A percentile compares a stretch with the other conserved stretches of the same genome.
phyloP scores from a whole-genome alignment of 345 rosid species.

The Pseudoturritis turrita region DNA sequence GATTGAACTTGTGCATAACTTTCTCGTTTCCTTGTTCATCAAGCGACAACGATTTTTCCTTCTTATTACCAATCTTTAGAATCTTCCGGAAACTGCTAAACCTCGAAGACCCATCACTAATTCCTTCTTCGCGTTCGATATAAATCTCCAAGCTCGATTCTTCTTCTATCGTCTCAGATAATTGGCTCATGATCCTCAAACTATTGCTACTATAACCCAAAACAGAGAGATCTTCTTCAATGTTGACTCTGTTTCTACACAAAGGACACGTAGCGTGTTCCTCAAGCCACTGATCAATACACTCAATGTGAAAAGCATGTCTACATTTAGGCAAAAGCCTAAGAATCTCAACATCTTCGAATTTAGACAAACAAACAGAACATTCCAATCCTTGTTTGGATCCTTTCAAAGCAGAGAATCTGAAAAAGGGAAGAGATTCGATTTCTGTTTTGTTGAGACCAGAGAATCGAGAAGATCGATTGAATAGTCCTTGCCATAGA shows the following conservation, averaged over 20 bases:
- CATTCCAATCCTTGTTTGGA: constrained; percentile 79
- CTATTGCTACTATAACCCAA: constrained; percentile 49
- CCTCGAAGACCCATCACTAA: background rate
- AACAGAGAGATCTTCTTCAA: constrained; percentile 51
- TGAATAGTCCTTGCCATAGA: constrained; percentile 28
- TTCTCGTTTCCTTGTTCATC: constrained; percentile 18
- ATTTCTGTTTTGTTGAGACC: constrained; percentile 73
- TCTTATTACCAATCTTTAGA: constrained; percentile 23
- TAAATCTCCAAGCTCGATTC: constrained; percentile 54
- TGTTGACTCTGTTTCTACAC: constrained; percentile 54
- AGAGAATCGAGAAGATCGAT: constrained; percentile 47
- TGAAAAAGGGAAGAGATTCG: constrained; percentile 85
- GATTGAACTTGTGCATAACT: constrained; percentile 54
- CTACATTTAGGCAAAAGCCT: constrained; percentile 78
- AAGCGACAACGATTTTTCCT: constrained; percentile 26
- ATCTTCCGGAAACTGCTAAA: constrained; percentile 64
- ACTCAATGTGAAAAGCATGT: constrained; percentile 83
- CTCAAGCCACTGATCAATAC: constrained; percentile 92
- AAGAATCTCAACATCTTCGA: constrained; percentile 74
- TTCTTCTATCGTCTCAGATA: constrained; percentile 33
- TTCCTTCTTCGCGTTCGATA: constrained; percentile 65
- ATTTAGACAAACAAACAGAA: constrained; percentile 76
- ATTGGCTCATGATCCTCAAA: constrained; percentile 38
- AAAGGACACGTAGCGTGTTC: constrained; percentile 86
- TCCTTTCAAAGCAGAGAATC: constrained; percentile 83